These are phyloP conservation scores for Fusarium tricinctum DNA, from an alignment of 2,329 filamentous ascomycete species.

Conservation along the genomic window DNA sequence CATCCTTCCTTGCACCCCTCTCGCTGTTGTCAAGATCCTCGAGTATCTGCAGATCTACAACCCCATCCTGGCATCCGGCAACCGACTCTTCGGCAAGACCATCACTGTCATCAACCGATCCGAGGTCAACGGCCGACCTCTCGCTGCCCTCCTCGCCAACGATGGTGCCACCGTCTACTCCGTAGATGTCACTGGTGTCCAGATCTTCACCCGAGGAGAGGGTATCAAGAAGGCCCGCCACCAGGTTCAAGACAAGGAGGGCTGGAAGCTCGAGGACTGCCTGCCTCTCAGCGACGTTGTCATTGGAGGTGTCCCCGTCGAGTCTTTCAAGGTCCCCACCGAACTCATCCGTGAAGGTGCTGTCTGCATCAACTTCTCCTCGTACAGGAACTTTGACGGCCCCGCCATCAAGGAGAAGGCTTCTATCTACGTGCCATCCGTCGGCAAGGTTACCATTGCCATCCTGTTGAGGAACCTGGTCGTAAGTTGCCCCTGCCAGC, in stretches of 20 bases:
- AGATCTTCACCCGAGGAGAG: conserved; percentile 90
- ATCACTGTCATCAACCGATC: conserved; percentile 97
- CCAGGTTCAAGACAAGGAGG: conserved; percentile 86
- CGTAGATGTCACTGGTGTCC: conserved; percentile 91
- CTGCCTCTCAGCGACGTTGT: conserved; percentile 92
- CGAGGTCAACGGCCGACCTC: conserved; percentile 93
- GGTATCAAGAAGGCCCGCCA: conserved; percentile 89
- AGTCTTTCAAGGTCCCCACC: conserved; percentile 90
- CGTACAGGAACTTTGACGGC: conserved; percentile 90
- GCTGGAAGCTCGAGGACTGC: conserved; percentile 83
- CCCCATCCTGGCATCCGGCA: conserved; percentile 90
- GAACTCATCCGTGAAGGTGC: conserved; percentile 88
- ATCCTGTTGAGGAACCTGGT: conserved; percentile 90
- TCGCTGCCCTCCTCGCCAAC: conserved; percentile 94
- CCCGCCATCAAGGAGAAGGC: conserved; percentile 94
- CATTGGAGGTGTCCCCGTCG: conserved; percentile 90
- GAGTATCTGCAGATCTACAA: conserved; percentile 98
- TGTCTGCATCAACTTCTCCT: conserved; percentile 99
- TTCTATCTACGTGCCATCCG: conserved; percentile 95
- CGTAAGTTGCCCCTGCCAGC: conserved; percentile 65
- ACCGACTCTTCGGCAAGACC: conserved; percentile 91
- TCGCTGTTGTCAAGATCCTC: conserved; percentile 96
- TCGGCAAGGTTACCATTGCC: conserved; percentile 97
- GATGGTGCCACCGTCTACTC: conserved; percentile 97
- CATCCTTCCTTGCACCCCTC: conserved; percentile 93